A percentile compares a stretch with the other conserved stretches of the same genome.
These are phyloP conservation scores for Elaeagnus macrophylla DNA, from an alignment of 306 rosid species.

Conservation along the genomic window DNA sequence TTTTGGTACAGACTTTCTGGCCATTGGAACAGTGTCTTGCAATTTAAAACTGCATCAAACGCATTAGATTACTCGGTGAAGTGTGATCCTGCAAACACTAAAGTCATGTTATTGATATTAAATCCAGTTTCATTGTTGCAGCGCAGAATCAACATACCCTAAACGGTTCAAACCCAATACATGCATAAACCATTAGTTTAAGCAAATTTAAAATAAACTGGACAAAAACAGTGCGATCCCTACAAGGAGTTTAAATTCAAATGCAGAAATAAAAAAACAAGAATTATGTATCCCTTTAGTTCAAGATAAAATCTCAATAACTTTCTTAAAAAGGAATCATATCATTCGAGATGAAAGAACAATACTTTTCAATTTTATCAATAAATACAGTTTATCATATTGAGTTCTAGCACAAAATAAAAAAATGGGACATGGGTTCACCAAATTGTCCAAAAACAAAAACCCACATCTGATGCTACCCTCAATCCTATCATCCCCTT, in stretches of 20 bases:
- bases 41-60: conserved; percentile 12
- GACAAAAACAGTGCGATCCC: no score
- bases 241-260: no score
- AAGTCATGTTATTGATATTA: background rate
- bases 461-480: background rate
- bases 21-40: conserved; percentile 36
- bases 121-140: background rate
- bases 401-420: no score
- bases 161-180: no score
- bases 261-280: no score
- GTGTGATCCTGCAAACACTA: background rate
- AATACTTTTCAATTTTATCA: background rate
- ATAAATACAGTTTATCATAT: no score
- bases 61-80: conserved; percentile 3
- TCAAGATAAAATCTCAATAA: no score
- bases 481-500: background rate
- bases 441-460: background rate
- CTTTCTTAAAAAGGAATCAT: no score
- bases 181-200: background rate
- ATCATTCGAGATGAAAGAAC: background rate
- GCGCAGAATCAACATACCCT: background rate
- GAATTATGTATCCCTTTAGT: no score
- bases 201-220: no score
- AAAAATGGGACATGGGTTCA: conserved; percentile 2
- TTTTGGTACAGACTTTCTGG: conserved; percentile 32